A percentile compares a stretch with the other conserved stretches of the same genome.
These are phyloP conservation scores for Termitomyces sp. DNA, from an alignment of 1,284 basidiomycete genomes.

Conservation along the genomic window DNA sequence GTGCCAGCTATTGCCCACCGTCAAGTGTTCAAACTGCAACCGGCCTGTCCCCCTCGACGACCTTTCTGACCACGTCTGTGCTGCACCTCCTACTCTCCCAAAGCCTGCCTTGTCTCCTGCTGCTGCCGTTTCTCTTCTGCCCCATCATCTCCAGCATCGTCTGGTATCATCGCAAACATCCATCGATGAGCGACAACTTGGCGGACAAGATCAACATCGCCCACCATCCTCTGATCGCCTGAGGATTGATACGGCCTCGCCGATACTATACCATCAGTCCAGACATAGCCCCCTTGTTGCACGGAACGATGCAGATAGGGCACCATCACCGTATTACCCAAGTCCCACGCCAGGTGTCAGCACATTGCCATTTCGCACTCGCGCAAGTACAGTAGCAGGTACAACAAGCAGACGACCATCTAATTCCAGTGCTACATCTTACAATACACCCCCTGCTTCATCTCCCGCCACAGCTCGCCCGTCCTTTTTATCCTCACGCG, in stretches of 20 bases:
- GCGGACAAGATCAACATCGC: background rate
- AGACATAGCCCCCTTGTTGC: conserved; percentile 27
- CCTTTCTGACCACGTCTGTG: conserved; percentile 73
- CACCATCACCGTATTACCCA: conserved; percentile 6
- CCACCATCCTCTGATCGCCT: conserved; percentile 19
- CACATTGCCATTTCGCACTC: conserved; percentile 17
- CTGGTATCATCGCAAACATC: conserved; percentile 20
- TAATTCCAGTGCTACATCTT: conserved; percentile 1
- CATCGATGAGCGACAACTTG: background rate
- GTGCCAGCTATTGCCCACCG: conserved; percentile 74
- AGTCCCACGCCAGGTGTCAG: conserved; percentile 12
- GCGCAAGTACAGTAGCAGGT: conserved; percentile 15
- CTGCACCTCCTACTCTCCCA: conserved; percentile 39
- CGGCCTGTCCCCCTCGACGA: conserved; percentile 62
- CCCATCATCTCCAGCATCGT: conserved; percentile 33
- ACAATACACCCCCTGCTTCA: conserved; percentile 1
- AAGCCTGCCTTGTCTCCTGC: conserved; percentile 29
- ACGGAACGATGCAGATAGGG: conserved; percentile 18
- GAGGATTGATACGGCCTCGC: conserved; percentile 23
- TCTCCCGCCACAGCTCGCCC: conserved; percentile 1
- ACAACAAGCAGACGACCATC: conserved; percentile 8
- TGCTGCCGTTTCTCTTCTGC: conserved; percentile 29
- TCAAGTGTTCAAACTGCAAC: conserved; percentile 78
- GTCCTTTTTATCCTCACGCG: background rate
- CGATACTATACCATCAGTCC: conserved; percentile 10